Conservation (phyloP, 2,329 filamentous ascomycete genomes). For the Aspergillus nomiae region DNA sequence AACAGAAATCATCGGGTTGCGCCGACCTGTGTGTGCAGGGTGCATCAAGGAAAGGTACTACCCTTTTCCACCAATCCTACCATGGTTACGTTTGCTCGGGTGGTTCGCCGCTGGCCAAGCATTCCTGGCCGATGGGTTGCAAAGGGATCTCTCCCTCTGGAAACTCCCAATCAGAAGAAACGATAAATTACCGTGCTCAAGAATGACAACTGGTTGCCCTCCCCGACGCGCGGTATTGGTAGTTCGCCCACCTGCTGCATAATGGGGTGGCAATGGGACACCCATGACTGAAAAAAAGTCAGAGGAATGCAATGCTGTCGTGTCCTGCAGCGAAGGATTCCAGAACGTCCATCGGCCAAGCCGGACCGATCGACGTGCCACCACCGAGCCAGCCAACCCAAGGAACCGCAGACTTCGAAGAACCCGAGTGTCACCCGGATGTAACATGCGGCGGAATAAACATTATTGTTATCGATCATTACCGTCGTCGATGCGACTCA, state of each 20-base stretch:
- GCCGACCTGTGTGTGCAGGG: neutral
- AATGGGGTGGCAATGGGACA: constrained; percentile 13
- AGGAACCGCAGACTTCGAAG: constrained; percentile 7
- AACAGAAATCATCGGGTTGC: constrained; percentile 5
- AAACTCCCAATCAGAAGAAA: neutral
- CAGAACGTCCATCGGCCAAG: constrained; percentile 29
- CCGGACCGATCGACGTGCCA: constrained; percentile 20
- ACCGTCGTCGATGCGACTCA: neutral
- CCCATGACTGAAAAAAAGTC: neutral
- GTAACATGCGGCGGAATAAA: constrained; percentile 4
- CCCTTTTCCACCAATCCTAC: neutral
- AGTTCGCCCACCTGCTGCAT: neutral
- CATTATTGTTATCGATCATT: constrained; percentile 6
- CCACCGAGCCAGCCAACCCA: constrained; percentile 12
- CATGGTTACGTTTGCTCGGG: constrained; percentile 6
- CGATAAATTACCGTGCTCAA: neutral
- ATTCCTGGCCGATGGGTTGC: neutral
- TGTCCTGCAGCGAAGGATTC: constrained; percentile 38
- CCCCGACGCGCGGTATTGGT: neutral
- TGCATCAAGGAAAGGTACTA: neutral
- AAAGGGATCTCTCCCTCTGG: neutral
- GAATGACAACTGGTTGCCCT: neutral
- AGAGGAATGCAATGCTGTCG: constrained; percentile 1
- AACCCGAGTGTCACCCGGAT: constrained; percentile 6
- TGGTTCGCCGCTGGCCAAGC: constrained; percentile 5